Evolutionary conservation across 345 rosid species (phyloP), one percentile per base, ranked within the genome.

Genomic region (Boechera stricta): DNA sequence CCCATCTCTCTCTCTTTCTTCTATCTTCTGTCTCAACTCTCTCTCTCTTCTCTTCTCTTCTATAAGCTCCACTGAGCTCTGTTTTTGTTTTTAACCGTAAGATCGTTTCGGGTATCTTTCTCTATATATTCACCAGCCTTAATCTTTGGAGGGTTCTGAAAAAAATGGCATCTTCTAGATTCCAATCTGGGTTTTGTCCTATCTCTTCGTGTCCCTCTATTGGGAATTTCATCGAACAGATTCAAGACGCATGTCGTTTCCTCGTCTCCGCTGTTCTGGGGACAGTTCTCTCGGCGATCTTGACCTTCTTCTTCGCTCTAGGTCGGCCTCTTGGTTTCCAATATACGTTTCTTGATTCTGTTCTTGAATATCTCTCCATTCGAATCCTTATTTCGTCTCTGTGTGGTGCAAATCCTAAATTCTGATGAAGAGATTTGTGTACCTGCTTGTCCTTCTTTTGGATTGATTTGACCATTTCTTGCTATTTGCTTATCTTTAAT

Each of bases 221-320:
- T 55, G 72, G 82, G 62, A 80, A 82, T 75, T 73, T 86, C 78
- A 64, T 88, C 48, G 89, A 88, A 7, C 87, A 85, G 86, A 84
- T 87, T 36, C 86, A 82, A 71, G 84, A 86, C 62, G 79, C 85
- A 51, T 86, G 79, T 84, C 80, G 80, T 75, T 90, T 87, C 78
- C 91, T 89, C 6, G 78, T 86, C 61, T 88, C 97, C 32, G 91
- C 98, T 42, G 80, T 91, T 55, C 75, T 95, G 2, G 98, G 98
- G 52, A 89, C 89, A 79, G 75, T 95, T 59, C 85, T 95, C 87
- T 95, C 97, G 15, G 99, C 99, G 70, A 83, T 95, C 81, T 82
- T 95, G 80, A 95, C 99, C 72, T 95, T 91, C 87, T 89, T 92
- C 89, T 95, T 95, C 74, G 99, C 99, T 4, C 66, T 91, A 80